A percentile compares a stretch with the other conserved stretches of the same genome.
phyloP scores from a whole-genome alignment of 116 monocot species.

The Iris pallida region DNA sequence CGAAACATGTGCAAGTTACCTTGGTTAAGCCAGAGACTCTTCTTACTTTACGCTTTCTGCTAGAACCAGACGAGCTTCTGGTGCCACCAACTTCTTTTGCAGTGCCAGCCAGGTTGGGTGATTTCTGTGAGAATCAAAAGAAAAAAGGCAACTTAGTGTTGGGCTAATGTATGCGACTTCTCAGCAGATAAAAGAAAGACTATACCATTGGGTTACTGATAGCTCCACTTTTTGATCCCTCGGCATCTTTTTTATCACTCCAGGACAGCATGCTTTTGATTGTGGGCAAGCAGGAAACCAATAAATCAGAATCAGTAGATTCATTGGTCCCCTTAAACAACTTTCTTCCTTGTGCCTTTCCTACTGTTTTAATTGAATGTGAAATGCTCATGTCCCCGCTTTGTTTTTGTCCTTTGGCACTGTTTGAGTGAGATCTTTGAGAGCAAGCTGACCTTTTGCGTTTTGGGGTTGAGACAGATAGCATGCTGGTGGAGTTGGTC shows the following conservation, averaged over 20 bases:
- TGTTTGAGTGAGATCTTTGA: slow-evolving; percentile 29
- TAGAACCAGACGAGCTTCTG: slow-evolving; percentile 28
- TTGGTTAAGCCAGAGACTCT: slow-evolving; percentile 62
- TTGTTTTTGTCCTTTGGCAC: slow-evolving; percentile 19
- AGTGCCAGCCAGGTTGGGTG: slow-evolving; percentile 6
- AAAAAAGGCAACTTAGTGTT: background rate
- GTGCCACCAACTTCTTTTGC: slow-evolving; percentile 17
- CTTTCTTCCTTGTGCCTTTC: background rate
- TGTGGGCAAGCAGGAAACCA: slow-evolving; percentile 22
- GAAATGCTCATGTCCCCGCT: slow-evolving; percentile 13
- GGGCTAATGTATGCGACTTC: background rate
- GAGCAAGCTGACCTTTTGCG: slow-evolving; percentile 49
- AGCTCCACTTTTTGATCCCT: slow-evolving; percentile 9
- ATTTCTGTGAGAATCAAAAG: slow-evolving; percentile 23
- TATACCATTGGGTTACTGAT: slow-evolving; percentile 29
- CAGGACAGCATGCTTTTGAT: slow-evolving; percentile 23
- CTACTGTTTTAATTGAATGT: slow-evolving; percentile 22
- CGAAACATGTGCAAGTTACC: slow-evolving; percentile 30
- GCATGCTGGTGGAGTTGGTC: slow-evolving; percentile 5
- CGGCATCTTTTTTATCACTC: slow-evolving; percentile 27
- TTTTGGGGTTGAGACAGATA: slow-evolving; percentile 45
- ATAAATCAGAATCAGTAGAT: slow-evolving; percentile 27
- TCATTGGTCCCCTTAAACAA: slow-evolving; percentile 9
- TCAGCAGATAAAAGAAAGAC: background rate
- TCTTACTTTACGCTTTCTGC: slow-evolving; percentile 61